A percentile compares a stretch with the other conserved stretches of the same genome.
These are phyloP conservation scores for Podosphaera fusca DNA, from an alignment of 2,329 filamentous ascomycete genomes.

Conservation along the genomic window DNA sequence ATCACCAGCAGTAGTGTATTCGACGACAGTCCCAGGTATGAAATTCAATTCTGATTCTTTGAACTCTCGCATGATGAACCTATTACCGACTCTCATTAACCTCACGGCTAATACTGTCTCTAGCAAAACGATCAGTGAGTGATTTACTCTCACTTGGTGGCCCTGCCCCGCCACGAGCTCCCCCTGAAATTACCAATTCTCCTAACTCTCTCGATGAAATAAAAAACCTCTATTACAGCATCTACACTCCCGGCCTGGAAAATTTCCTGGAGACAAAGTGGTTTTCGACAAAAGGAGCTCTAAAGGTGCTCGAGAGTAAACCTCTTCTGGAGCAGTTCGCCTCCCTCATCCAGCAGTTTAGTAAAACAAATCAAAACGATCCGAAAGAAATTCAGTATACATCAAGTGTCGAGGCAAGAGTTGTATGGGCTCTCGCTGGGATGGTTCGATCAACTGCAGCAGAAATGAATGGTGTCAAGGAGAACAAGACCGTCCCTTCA, in stretches of 20 bases:
- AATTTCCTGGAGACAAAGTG: slow-evolving; percentile 63
- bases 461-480: slow-evolving; percentile 15
- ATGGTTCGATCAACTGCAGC: slow-evolving; percentile 16
- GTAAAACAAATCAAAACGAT: slow-evolving; percentile 25
- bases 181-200: slow-evolving; percentile 21
- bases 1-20: slow-evolving; percentile 6
- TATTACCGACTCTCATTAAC: background rate
- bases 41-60: slow-evolving; percentile 1
- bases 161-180: slow-evolving; percentile 31
- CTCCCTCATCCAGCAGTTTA: slow-evolving; percentile 34
- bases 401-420: slow-evolving; percentile 29
- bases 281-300: slow-evolving; percentile 34
- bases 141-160: slow-evolving; percentile 45
- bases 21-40: slow-evolving; percentile 14
- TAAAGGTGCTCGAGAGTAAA: slow-evolving; percentile 26
- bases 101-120: slow-evolving; percentile 13
- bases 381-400: slow-evolving; percentile 29
- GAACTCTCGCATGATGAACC: no score
- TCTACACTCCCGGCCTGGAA: slow-evolving; percentile 54
- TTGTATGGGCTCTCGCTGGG: slow-evolving; percentile 36
- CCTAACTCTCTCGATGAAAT: slow-evolving; percentile 37
- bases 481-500: slow-evolving; percentile 20
- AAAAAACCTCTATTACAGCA: slow-evolving; percentile 46
- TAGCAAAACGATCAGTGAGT: slow-evolving; percentile 46
- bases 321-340: slow-evolving; percentile 42